Evolutionary conservation across 2,329 filamentous ascomycete genomes (phyloP).

Genomic region (Neurospora crassa): DNA sequence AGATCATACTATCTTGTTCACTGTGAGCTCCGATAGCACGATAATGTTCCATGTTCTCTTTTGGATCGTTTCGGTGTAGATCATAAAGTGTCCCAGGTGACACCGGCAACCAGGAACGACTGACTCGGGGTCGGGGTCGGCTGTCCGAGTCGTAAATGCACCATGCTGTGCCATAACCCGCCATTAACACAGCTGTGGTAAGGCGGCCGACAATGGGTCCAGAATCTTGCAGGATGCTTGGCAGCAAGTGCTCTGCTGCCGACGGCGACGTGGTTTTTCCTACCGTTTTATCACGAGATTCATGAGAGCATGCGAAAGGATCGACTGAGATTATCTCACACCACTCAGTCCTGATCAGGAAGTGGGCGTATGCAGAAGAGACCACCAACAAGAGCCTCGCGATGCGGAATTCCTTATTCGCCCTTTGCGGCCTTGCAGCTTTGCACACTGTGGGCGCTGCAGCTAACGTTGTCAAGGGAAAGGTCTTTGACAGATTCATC

Average conservation of each 20-base stretch:
- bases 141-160: not conserved
- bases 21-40: too few relatives aligned
- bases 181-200: not conserved
- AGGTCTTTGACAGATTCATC: constrained; percentile 32
- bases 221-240: not conserved
- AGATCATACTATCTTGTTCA: not conserved
- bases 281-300: not conserved
- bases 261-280: not conserved
- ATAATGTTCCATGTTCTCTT: not conserved
- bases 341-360: not conserved
- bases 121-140: not conserved
- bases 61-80: not conserved
- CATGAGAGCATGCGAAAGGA: not conserved
- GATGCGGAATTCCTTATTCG: not conserved
- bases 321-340: not conserved
- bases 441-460: not conserved
- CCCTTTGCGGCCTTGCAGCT: not conserved
- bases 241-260: not conserved
- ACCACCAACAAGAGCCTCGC: not conserved
- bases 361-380: not conserved
- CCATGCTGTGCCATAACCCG: not conserved
- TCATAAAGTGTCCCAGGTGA: not conserved
- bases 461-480: constrained; percentile 24
- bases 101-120: not conserved
- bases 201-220: not conserved